Conservation (phyloP, 495 filamentous ascomycete genomes). For the Penicillium antarcticum region DNA sequence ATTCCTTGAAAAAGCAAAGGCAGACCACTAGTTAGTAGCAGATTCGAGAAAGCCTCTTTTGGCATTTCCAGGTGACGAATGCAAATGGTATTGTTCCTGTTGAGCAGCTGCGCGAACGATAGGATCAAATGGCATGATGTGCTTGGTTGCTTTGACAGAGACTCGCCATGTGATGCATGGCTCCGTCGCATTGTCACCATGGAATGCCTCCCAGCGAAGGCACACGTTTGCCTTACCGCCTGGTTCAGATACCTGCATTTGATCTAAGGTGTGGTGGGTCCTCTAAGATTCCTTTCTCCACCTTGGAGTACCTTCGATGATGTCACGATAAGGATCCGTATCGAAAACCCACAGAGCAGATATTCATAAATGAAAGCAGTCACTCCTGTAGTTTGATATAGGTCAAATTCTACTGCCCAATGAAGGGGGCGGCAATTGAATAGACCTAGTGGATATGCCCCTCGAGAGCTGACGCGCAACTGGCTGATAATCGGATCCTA, state of each 20-base stretch:
- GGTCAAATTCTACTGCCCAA: too few relatives aligned
- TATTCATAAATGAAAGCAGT: too few relatives aligned
- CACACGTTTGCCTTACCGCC: slow-evolving; percentile 15
- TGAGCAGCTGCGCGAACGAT: slow-evolving; percentile 13
- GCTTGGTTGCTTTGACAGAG: slow-evolving; percentile 14
- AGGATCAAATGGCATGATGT: slow-evolving; percentile 18
- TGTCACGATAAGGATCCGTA: too few relatives aligned
- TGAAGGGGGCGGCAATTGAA: too few relatives aligned
- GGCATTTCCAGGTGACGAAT: slow-evolving; percentile 10
- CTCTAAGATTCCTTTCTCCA: too few relatives aligned
- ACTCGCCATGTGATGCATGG: slow-evolving; percentile 15
- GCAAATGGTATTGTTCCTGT: slow-evolving; percentile 19
- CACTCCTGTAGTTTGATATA: too few relatives aligned
- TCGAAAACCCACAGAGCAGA: too few relatives aligned
- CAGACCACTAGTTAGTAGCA: too few relatives aligned
- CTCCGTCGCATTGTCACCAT: slow-evolving; percentile 8
- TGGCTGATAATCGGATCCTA: slow-evolving; percentile 47
- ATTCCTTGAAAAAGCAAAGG: too few relatives aligned
- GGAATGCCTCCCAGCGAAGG: slow-evolving; percentile 14
- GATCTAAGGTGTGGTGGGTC: too few relatives aligned
- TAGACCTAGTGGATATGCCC: too few relatives aligned
- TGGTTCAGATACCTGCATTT: slow-evolving; percentile 19
- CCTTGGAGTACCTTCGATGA: too few relatives aligned
- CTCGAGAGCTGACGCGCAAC: background rate
- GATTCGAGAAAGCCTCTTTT: slow-evolving; percentile 16